Evolutionary conservation across 2,329 filamentous ascomycete species (phyloP).

Genomic region (Chlorencoelia australis): DNA sequence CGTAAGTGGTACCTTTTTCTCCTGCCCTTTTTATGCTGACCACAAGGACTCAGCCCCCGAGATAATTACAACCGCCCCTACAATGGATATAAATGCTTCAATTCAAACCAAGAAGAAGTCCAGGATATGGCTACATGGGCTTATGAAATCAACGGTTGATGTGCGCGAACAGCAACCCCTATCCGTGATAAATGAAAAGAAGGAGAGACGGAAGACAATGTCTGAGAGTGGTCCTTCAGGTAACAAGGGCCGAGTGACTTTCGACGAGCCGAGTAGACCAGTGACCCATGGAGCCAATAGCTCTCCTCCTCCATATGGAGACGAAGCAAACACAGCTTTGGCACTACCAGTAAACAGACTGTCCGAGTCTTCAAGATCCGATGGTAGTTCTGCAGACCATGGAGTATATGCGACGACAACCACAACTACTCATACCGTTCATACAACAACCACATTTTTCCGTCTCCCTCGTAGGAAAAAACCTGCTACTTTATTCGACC

Average conservation of each 20-base stretch:
- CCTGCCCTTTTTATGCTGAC: constrained; percentile 6
- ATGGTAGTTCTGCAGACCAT: constrained; percentile 67
- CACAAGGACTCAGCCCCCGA: constrained; percentile 42
- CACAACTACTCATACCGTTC: constrained; percentile 52
- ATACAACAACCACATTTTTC: constrained; percentile 66
- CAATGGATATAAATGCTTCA: constrained; percentile 45
- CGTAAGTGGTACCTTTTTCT: constrained; percentile 35
- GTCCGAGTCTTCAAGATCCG: constrained; percentile 84
- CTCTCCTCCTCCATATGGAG: constrained; percentile 47
- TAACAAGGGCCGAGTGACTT: constrained; percentile 38
- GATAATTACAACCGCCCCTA: constrained; percentile 90
- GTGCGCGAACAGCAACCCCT: constrained; percentile 10
- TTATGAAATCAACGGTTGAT: constrained; percentile 28
- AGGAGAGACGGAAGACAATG: constrained; percentile 34
- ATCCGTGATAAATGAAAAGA: constrained; percentile 23
- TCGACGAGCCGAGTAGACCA: constrained; percentile 50
- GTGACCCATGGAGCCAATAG: constrained; percentile 30
- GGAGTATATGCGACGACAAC: constrained; percentile 46
- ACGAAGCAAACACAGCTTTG: constrained; percentile 50
- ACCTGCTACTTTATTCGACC: constrained; percentile 68
- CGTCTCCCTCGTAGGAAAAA: constrained; percentile 68
- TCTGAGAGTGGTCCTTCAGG: constrained; percentile 25
- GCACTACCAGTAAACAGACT: constrained; percentile 54
- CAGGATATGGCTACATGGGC: constrained; percentile 42
- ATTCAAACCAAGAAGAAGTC: constrained; percentile 45